phyloP scores from a whole-genome alignment of 2,329 filamentous ascomycete genomes.

The Spiromastix sp. region DNA sequence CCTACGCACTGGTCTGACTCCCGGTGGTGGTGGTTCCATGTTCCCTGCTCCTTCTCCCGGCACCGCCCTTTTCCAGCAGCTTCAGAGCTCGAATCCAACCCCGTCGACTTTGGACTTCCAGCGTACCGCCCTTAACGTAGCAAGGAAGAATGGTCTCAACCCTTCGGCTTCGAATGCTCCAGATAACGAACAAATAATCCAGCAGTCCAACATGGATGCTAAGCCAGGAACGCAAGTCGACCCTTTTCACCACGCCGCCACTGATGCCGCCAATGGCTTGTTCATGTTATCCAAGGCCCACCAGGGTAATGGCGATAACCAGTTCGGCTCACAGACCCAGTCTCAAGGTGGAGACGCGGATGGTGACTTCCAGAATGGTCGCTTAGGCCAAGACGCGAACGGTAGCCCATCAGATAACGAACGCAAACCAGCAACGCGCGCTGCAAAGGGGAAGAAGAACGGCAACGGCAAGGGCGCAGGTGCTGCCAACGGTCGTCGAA shows the following conservation, averaged over 20 bases:
- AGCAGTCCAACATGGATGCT: constrained; percentile 33
- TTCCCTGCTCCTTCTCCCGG: constrained; percentile 87
- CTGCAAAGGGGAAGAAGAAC: constrained; percentile 58
- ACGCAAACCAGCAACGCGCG: constrained; percentile 55
- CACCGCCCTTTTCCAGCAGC: constrained; percentile 67
- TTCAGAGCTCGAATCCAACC: constrained; percentile 73
- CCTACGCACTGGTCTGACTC: constrained; percentile 79
- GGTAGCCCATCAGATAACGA: constrained; percentile 65
- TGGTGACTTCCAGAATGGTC: constrained; percentile 40
- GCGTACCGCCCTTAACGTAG: constrained; percentile 75
- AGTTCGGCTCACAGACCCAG: constrained; percentile 23
- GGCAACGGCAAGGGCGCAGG: constrained; percentile 36
- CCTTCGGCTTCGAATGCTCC: constrained; percentile 34
- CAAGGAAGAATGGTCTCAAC: constrained; percentile 46
- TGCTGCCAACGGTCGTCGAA: constrained; percentile 59
- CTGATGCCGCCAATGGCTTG: constrained; percentile 88
- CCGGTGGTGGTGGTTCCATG: constrained; percentile 92
- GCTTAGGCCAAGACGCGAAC: constrained; percentile 50
- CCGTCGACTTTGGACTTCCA: constrained; percentile 91
- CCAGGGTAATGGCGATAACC: constrained; percentile 44
- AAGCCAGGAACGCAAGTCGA: constrained; percentile 45
- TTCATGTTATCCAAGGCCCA: constrained; percentile 70
- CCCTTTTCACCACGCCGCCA: constrained; percentile 76
- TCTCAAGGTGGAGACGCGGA: constrained; percentile 26
- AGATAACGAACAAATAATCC: constrained; percentile 26